A percentile compares a stretch with the other conserved stretches of the same genome.
These are phyloP conservation scores for Gliomastix tumulicola DNA, from an alignment of 2,329 filamentous ascomycete genomes.

Conservation along the genomic window DNA sequence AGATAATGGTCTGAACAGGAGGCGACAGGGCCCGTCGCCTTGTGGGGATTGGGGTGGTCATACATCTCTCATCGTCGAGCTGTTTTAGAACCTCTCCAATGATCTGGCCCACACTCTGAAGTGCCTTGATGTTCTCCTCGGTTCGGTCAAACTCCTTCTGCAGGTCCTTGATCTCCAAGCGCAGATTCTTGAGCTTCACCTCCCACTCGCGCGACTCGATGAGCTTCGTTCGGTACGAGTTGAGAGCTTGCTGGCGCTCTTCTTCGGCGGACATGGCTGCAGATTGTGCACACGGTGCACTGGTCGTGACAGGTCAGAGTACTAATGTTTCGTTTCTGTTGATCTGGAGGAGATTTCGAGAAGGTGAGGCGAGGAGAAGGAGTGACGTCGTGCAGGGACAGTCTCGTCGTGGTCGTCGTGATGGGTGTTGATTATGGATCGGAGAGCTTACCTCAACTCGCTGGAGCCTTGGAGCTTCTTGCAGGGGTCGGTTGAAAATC, in stretches of 20 bases:
- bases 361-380: no score
- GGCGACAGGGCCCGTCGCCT: no score
- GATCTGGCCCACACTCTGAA: slow-evolving; percentile 98
- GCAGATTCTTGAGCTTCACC: slow-evolving; percentile 88
- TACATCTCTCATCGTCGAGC: slow-evolving; percentile 97
- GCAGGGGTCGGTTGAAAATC: slow-evolving; percentile 20
- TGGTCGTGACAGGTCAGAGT: no score
- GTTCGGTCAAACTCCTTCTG: slow-evolving; percentile 95
- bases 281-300: no score
- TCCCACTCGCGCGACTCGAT: slow-evolving; percentile 98
- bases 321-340: no score
- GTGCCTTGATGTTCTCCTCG: slow-evolving; percentile 98
- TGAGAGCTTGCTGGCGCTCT: slow-evolving; percentile 63
- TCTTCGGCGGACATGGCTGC: slow-evolving; percentile 47
- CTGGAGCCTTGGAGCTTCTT: slow-evolving; percentile 17
- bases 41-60: no score
- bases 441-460: slow-evolving; percentile 33
- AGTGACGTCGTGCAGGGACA: no score
- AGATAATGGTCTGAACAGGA: no score
- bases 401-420: no score
- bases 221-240: slow-evolving; percentile 72
- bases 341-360: no score
- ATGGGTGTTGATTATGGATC: slow-evolving; percentile 2
- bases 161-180: slow-evolving; percentile 91
- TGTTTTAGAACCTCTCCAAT: slow-evolving; percentile 99